phyloP scores from a whole-genome alignment of 768 basidiomycete genomes.

The Leccinum aurantiacum region DNA sequence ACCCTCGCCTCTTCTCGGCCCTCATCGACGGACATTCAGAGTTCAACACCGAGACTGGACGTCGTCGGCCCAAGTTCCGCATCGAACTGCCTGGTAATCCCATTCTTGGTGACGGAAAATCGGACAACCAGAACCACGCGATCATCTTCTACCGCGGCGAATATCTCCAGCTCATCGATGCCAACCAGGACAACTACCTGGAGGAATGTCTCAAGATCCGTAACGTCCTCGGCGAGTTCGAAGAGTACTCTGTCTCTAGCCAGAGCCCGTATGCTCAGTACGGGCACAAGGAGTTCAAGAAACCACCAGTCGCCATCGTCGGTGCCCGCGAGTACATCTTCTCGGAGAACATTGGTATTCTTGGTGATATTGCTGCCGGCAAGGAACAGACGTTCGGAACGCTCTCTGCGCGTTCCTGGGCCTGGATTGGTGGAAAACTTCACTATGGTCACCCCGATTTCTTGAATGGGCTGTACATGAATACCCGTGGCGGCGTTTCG shows the following conservation, averaged over 20 bases:
- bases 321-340: conserved; percentile 99
- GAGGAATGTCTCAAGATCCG: conserved; percentile 99
- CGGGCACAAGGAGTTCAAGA: conserved; percentile 85
- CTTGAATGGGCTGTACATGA: conserved; percentile 97
- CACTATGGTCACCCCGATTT: conserved; percentile 99
- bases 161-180: conserved; percentile 98
- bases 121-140: conserved; percentile 99
- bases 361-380: conserved; percentile 97
- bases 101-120: conserved; percentile 98
- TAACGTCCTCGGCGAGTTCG: conserved; percentile 97
- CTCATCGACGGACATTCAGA: conserved; percentile 98
- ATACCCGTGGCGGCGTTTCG: conserved; percentile 95
- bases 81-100: conserved; percentile 99
- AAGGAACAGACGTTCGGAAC: conserved; percentile 99
- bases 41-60: conserved; percentile 84
- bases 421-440: conserved; percentile 97
- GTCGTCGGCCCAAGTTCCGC: conserved; percentile 93
- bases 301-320: conserved; percentile 91
- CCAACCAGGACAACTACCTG: conserved; percentile 99
- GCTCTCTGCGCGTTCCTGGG: conserved; percentile 90
- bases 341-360: conserved; percentile 98
- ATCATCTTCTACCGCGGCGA: conserved; percentile 99
- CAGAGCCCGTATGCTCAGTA: conserved; percentile 93
- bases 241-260: conserved; percentile 81
- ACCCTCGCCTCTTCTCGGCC: conserved; percentile 91